Conservation (phyloP, 345 rosid species). For the Syzygium oleosum region DNA sequence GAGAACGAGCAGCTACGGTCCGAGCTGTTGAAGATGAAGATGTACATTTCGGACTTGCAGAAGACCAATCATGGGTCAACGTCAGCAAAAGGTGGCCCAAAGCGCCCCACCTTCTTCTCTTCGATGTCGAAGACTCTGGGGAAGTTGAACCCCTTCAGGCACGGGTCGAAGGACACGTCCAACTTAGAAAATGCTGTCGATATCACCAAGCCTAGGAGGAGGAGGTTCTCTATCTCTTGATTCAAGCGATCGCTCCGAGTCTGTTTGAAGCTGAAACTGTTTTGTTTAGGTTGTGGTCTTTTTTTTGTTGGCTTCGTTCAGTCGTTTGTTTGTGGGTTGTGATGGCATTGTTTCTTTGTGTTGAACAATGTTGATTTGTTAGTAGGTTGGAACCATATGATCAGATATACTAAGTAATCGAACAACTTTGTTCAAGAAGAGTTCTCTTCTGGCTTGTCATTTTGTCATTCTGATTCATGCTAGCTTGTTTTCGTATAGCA, state of each 20-base stretch:
- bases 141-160: constrained; percentile 75
- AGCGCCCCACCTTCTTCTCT: constrained; percentile 51
- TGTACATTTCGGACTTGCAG: constrained; percentile 53
- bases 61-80: constrained; percentile 25
- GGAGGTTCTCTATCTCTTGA: constrained; percentile 88
- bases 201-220: constrained; percentile 74
- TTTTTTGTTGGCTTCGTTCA: neutral
- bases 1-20: constrained; percentile 80
- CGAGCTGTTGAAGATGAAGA: constrained; percentile 87
- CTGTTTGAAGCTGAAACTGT: neutral
- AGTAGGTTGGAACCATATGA: neutral
- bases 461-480: neutral
- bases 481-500: neutral
- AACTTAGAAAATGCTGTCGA: constrained; percentile 55
- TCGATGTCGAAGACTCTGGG: constrained; percentile 84
- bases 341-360: neutral
- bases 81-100: constrained; percentile 12
- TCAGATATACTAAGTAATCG: neutral
- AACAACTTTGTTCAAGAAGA: neutral
- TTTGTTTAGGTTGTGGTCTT: neutral
- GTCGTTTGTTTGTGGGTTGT: neutral
- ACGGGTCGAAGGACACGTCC: constrained; percentile 85
- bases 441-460: neutral
- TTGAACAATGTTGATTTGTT: neutral
- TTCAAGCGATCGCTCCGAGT: neutral